A percentile compares a stretch with the other conserved stretches of the same genome.
Conservation (phyloP, 305 asterid species). For the Fraxinus xanthoxyloides region DNA sequence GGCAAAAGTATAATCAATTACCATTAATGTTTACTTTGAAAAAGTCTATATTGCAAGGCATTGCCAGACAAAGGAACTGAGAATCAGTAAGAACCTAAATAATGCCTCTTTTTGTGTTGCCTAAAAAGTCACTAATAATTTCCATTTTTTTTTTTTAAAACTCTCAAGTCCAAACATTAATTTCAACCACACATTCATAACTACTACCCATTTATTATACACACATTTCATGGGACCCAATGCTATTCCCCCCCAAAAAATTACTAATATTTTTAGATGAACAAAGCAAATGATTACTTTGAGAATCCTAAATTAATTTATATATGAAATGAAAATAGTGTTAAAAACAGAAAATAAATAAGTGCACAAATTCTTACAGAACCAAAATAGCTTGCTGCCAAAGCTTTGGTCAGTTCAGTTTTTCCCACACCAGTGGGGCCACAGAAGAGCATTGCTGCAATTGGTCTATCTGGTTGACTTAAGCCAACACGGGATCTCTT, state of each 20-base stretch:
- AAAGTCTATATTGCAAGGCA: not conserved
- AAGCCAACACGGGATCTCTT: conserved; percentile 96
- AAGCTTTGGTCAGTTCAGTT: conserved; percentile 93
- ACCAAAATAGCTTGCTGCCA: conserved; percentile 90
- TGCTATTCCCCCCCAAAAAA: not conserved
- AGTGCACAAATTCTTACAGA: conserved; percentile 60
- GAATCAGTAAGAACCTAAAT: not conserved
- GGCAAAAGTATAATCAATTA: not conserved
- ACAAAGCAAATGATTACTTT: not conserved
- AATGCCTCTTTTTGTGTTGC: not conserved
- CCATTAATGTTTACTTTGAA: not conserved
- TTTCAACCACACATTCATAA: not conserved
- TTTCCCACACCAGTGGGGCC: conserved; percentile 99
- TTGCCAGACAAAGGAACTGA: not conserved
- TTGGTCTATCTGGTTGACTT: conserved; percentile 93
- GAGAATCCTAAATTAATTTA: not conserved
- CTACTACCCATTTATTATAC: not conserved
- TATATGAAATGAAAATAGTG: conserved; percentile 16
- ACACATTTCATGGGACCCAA: not conserved
- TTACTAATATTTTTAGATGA: not conserved
- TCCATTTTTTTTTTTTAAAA: not conserved
- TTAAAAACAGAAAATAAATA: conserved; percentile 6
- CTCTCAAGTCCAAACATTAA: not conserved
- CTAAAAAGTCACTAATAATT: not conserved
- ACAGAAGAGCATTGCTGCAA: conserved; percentile 97